Conservation (phyloP, 345 rosid genomes). For the Eucalyptus sp. region DNA sequence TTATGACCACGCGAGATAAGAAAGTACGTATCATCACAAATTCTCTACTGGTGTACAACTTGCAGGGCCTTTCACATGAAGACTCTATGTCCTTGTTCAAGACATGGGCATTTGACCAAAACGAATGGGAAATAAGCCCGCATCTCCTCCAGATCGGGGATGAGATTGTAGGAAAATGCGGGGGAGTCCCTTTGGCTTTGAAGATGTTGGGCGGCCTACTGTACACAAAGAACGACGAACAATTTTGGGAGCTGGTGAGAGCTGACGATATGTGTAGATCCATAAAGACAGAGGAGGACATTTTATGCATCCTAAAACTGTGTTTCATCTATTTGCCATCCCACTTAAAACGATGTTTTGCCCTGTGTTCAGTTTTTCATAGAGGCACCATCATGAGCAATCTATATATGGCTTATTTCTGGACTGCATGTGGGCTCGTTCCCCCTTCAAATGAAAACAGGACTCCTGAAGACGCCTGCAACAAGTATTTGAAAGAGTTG, state of each 20-base stretch:
- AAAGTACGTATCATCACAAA: neutral
- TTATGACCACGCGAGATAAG: neutral
- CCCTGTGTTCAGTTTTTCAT: neutral
- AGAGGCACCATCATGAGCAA: neutral
- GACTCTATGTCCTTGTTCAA: neutral
- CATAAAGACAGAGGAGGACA: neutral
- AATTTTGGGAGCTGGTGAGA: neutral
- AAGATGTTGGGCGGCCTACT: neutral
- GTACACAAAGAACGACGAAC: neutral
- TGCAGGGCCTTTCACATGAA: neutral
- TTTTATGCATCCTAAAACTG: neutral
- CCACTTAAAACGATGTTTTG: neutral
- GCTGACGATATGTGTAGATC: neutral
- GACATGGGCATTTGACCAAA: neutral
- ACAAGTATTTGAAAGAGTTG: conserved; percentile 1
- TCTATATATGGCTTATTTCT: neutral
- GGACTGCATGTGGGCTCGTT: neutral
- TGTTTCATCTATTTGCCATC: neutral
- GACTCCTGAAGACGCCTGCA: neutral
- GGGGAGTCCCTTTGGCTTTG: neutral
- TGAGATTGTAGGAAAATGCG: neutral
- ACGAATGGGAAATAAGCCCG: neutral
- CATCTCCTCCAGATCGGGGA: neutral
- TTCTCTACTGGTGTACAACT: neutral
- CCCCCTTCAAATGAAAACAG: neutral